phyloP scores from a whole-genome alignment of 257 asterid species.

The Linaria vulgaris region DNA sequence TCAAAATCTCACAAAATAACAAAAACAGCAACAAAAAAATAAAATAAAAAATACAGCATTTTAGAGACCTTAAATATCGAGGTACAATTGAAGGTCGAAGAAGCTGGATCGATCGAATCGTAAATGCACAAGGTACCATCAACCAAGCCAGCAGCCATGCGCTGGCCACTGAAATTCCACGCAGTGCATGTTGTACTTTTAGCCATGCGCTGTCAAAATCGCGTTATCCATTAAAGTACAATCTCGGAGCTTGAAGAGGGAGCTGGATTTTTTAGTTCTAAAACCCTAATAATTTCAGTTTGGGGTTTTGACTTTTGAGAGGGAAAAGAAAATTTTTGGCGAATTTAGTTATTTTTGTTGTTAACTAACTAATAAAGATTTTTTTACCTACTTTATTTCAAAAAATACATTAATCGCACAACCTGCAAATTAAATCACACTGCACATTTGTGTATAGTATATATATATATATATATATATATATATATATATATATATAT shows the following conservation, averaged over 20 bases:
- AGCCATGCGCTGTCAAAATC: conserved; percentile 50
- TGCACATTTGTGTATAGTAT: too few relatives aligned
- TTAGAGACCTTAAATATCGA: conserved; percentile 54
- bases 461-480: too few relatives aligned
- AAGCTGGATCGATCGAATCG: conserved; percentile 65
- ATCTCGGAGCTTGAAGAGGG: too few relatives aligned
- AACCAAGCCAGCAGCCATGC: conserved; percentile 62
- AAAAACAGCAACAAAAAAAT: background rate
- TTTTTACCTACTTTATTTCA: too few relatives aligned
- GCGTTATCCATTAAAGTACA: conserved; percentile 57
- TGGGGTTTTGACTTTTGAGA: too few relatives aligned
- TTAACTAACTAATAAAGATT: too few relatives aligned
- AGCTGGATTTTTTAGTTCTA: conserved; percentile 13
- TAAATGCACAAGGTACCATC: conserved; percentile 60
- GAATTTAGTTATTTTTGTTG: too few relatives aligned
- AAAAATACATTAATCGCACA: too few relatives aligned
- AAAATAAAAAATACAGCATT: background rate
- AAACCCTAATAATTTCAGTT: conserved; percentile 50
- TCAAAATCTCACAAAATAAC: background rate
- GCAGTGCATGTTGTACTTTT: conserved; percentile 67
- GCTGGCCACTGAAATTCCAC: conserved; percentile 82
- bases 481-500: too few relatives aligned
- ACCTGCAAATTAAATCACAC: too few relatives aligned
- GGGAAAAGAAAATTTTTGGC: too few relatives aligned
- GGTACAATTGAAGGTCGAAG: conserved; percentile 51